Base-by-base conservation (phyloP, 179 eudicot genomes). In the Patellifolia procumbens region DNA sequence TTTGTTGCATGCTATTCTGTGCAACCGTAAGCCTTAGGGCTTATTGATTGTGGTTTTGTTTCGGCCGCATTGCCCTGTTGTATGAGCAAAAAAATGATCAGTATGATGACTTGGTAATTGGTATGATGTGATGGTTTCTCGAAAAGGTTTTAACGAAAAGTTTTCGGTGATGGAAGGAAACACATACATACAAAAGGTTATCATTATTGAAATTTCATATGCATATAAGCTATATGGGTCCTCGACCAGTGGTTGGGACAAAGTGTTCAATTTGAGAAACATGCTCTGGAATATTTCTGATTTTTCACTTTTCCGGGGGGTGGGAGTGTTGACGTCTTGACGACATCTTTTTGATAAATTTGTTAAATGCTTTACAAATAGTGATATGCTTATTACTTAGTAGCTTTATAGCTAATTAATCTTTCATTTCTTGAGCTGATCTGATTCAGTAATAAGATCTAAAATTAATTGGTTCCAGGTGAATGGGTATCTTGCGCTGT, bases 401-500 rank as follows among this genome's bases (percentile, higher is more conserved):
- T 8, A 24, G 61, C 61, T 22, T 56, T 12, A 6, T 1, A 31
- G 39, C 39, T 28, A 29, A 60, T 60, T 13, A 32, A 60, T 59
- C 13, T 12, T 77, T 15, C 20, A 35, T 34, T 10, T 60, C 15
- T 59, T 71, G 43, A 28, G 37, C 15, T 48, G 11, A 35, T 62
- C 19, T 24, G 32, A 28, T 37, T 20, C 12, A 28, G 2, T 78
- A 43, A 72, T 74, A 15, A 34, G 16, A 31, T 49, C 10, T 53
- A 17, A 7, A 35, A 20, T 26, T 45, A 12, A 56, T 51, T 66
- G 70, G 68, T 45, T 81, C 69, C 81, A 92, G 97, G 92, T 79
- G 92, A 88, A 62, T 83, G 89, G 91, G 83, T 87, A 72, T 85
- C 91, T 42, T 81, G 89, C 78, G 82, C 96, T 3, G 92, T 84